Conservation (phyloP, 176 grass and related monocot species). For the maize (Zea mays) region Zm-B73-REFERENCE-NAM-5.0 NC_050096.1:217781501-217782000, state of each 20-base stretch:
- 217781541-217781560: not conserved
- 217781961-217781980: conserved; percentile 66
- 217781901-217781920: conserved; percentile 31
- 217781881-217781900: conserved; percentile 26
- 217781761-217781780: not conserved
- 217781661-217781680: conserved; percentile 47
- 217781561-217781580: not conserved
- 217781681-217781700: conserved; percentile 4
- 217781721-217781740: not conserved
- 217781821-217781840: conserved; percentile 21
- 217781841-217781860: conserved; percentile 45
- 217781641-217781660: not conserved
- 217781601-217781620: not conserved
- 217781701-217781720: not conserved
- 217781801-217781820: not conserved
- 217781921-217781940: conserved; percentile 43
- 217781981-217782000: conserved; percentile 29
- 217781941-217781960: conserved; percentile 61
- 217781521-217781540: not conserved
- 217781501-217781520: not conserved
- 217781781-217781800: not conserved
- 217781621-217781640: not conserved
- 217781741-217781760: conserved; percentile 16
- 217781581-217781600: not conserved
- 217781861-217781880: conserved; percentile 76